Evolutionary conservation across 1,139 yeast genomes (phyloP), one percentile per base, ranked within the genome.

Genomic region (Yamadazyma blattariae): DNA sequence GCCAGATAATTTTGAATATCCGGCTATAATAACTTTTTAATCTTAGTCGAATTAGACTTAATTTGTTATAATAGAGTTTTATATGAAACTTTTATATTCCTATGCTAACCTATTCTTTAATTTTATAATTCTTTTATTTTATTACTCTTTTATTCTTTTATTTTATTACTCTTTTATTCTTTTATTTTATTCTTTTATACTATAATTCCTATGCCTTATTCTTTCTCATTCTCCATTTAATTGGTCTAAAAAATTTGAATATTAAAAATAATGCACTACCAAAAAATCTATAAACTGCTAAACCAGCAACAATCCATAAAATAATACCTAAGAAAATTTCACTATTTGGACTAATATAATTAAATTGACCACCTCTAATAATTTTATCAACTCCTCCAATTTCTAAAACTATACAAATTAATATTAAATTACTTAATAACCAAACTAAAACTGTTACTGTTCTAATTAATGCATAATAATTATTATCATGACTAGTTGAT

Each of bases 291-390:
- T 67, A 69, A 22, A 54, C 46, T 5, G 76, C 75, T 47, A 69
- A 61, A 2, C 69, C 75, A 5, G 74, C 74, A 37, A 70, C 76
- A 45, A 68, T 58, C 76, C 76, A 70, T 51, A 70, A 66, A 38
- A 70, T 69, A 39, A 69, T 64, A 16, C 72, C 57, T 51, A 70
- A 67, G 46, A 70, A 70, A 3, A 58, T 48, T 37, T 65, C 59
- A 7, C 74, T 58, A 46, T 68, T 67, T 29, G 65, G 64, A 28
- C 57, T 47, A 35, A 65, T 59, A 36, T 59, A 53, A 13, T 45
- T 48, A 13, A 39, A 45, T 10, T 40, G 39, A 27, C 44, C 44
- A 9, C 49, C 36, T 7, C 39, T 41, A 2, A 59, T 51, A 19
- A 65, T 54, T 11, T 61, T 54, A 30, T 50, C 58, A 7, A 67